These are phyloP conservation scores for Trichoderma atroviride DNA, from an alignment of 2,329 filamentous ascomycete species.

Conservation along the genomic window DNA sequence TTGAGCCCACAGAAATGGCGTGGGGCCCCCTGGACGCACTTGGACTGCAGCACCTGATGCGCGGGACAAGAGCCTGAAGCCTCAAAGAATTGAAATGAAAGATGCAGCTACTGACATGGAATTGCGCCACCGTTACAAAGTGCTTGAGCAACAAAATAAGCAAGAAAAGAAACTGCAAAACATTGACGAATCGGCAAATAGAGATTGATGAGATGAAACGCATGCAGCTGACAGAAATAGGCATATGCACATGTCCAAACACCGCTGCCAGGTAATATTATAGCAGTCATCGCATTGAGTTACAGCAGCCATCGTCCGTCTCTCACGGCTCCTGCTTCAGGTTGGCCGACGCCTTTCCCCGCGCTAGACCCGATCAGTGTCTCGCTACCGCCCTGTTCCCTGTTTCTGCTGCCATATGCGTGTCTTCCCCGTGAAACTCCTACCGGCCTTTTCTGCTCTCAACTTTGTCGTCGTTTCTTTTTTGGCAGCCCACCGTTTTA, in stretches of 20 bases:
- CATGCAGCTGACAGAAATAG: background rate
- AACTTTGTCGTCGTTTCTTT: background rate
- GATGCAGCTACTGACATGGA: background rate
- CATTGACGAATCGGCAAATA: too few species aligned
- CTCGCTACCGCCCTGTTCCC: conserved; percentile 1
- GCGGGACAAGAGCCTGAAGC: background rate
- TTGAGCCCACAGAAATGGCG: background rate
- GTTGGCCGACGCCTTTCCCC: conserved; percentile 14
- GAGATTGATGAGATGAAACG: background rate
- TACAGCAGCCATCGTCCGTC: background rate
- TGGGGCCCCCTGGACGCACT: background rate
- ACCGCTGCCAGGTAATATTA: background rate
- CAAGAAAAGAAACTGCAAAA: background rate
- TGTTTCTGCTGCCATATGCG: background rate
- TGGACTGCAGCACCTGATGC: background rate
- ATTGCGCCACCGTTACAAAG: background rate
- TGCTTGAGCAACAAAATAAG: background rate
- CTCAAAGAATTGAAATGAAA: background rate
- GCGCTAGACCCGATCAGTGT: conserved; percentile 2
- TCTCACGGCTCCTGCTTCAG: conserved; percentile 19
- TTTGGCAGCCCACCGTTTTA: background rate
- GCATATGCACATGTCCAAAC: background rate
- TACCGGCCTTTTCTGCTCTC: background rate
- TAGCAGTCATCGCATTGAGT: too few species aligned
- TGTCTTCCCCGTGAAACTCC: conserved; percentile 1